Evolutionary conservation across 805 yeast species (phyloP), one percentile per base, ranked within the genome.

Genomic region (Schizosaccharomyces osmophilus): DNA sequence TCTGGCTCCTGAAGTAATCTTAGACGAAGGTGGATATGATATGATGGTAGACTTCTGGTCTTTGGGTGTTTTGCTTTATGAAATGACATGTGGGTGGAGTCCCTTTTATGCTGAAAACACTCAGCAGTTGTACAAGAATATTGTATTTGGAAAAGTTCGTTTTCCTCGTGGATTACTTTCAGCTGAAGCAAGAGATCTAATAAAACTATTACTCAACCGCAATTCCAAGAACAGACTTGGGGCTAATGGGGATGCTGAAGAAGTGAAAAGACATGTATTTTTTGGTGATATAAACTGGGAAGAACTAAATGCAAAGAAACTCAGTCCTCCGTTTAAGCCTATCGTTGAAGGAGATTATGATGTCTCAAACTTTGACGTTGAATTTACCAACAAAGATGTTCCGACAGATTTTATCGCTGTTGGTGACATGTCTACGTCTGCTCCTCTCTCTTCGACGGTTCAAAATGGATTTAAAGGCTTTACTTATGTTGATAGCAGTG

Each of bases 41-140:
- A 89, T 89, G 73, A 90, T 93, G 97, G 98, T 93, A 64, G 98
- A 93, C 72, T 93, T 93, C 68, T 93, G 98, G 98, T 89, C 97
- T 2, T 75, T 93, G 63, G 98, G 98, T 63, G 98, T 93, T 31
- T 76, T 93, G 63, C 88, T 93, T 57, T 93, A 93, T 73, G 98
- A 93, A 74, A 93, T 93, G 98, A 89, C 97, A 73, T 93, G 97
- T 74, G 98, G 98, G 60, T 93, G 97, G 98, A 85, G 95, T 4
- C 98, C 98, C 62, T 93, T 93, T 72, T 93, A 87, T 69, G 98
- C 97, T 32, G 97, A 90, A 65, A 89, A 87, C 72, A 89, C 95
- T 59, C 97, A 93, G 75, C 96, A 93, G 73, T 93, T 93, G 97
- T 93, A 93, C 74, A 93, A 90, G 75, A 93, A 93, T 73, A 93